Evolutionary conservation across 2,329 filamentous ascomycete genomes (phyloP).

Genomic region (Penicillium sp.): DNA sequence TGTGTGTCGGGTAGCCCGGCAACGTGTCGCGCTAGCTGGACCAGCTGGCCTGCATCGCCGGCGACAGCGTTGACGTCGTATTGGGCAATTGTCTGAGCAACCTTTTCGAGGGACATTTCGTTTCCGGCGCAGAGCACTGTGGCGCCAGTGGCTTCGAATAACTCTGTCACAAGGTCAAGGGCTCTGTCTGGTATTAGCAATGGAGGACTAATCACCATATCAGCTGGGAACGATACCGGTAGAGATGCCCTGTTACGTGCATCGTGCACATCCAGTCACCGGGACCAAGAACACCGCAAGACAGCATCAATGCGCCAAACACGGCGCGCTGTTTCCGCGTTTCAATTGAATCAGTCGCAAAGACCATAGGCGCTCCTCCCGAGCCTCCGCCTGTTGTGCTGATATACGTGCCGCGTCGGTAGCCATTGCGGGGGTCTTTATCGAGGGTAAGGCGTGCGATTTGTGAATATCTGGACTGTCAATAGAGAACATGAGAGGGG

Average conservation of each 20-base stretch:
- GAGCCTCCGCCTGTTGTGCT: conserved; percentile 39
- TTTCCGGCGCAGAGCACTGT: neutral
- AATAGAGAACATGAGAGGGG: too few relatives aligned
- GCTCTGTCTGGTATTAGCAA: neutral
- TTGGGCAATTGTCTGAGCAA: neutral
- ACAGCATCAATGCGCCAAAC: conserved; percentile 38
- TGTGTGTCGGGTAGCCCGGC: neutral
- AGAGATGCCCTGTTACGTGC: neutral
- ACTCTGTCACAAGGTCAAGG: neutral
- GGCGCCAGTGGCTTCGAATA: neutral
- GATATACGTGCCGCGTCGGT: neutral
- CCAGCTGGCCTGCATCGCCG: neutral
- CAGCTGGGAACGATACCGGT: neutral
- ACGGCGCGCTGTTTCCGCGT: conserved; percentile 45
- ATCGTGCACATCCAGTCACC: neutral
- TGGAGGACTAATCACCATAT: too few relatives aligned
- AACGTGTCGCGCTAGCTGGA: neutral
- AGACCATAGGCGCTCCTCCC: conserved; percentile 39
- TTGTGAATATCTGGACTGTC: neutral
- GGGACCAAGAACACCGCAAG: conserved; percentile 18
- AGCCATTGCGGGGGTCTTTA: neutral
- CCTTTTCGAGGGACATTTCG: neutral
- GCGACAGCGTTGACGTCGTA: neutral
- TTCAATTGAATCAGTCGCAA: conserved; percentile 44
- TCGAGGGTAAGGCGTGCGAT: neutral